Base-by-base conservation (phyloP, 164 flowering plant genomes). In the Piper betle region DNA sequence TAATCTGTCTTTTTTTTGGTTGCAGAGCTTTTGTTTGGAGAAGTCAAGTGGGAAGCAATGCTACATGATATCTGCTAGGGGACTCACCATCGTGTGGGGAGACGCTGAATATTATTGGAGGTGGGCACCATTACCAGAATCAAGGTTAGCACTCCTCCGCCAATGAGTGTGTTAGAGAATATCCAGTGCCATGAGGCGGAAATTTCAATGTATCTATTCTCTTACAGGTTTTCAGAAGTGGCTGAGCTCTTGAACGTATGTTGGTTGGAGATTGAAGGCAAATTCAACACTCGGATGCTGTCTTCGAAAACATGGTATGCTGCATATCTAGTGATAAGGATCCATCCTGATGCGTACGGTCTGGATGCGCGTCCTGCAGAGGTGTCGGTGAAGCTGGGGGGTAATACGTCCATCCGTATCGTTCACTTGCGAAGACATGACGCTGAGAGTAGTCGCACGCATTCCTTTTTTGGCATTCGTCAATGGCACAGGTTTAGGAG, bases 231-330 rank as follows among this genome's bases (percentile, higher is more conserved):
- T 55, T 17, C 58, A 0, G 78, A 73, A 63, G 81, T 75, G 64
- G 79, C 75, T 5, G 69, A 64, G 69, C 75, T 77, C 9, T 8
- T 56, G 1, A 3, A 6, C n/a, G 79, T 77, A 0, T 69, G 79
- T 19, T 77, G 79, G 79, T 52, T 79, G 48, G 77, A 77, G 53
- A 71, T 79, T 58, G 63, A 59, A 0, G 78, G 75, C 52, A 63
- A 39, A 58, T 71, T 77, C 10, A 63, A 64, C 1, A 71, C 68
- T 6, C 2, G 56, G 13, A 59, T 62, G 66, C 71, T 80, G 5
- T 75, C 79, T 4, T 71, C 72, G 1, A 12, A 19, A 4, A 75
- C 81, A 18, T 39, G 16, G 0, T 77, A 77, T 25, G 53, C 62
- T 17, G 78, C 74, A 4, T 71, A 69, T 58, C 58, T 77, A 9